Base-by-base conservation (phyloP, 257 asterid species). In the Lithospermum erythrorhizon region DNA sequence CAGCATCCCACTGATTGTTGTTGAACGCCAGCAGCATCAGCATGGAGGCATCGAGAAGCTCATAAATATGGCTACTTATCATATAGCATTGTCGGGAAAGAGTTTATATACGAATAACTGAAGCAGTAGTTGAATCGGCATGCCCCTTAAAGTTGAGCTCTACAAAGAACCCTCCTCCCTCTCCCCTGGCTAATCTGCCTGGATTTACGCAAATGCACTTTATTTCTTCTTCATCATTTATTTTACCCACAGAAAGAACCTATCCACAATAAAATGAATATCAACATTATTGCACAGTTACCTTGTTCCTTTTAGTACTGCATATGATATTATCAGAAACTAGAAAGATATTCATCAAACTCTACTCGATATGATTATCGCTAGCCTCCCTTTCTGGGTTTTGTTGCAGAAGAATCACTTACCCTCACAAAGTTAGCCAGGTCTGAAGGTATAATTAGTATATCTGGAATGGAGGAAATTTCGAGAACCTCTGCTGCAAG, bases 111-210 rank as follows among this genome's bases (percentile, higher is more conserved):
- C 95, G 95, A 60, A 89, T 73, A 56, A 89, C 71, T 68, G 97
- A 84, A 71, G 94, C 97, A 65, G 57, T 75, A 9, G 98, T 69
- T 41, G 76, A 74, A 53, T 89, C 95, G 16, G 89, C 79, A 51
- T 66, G 76, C 51, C 70, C 85, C 6, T 70, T 76, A 71, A 84
- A 86, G 76, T 84, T 83, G 57, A 93, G 79, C 81, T 86, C 97
- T 29, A 79, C 94, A 49, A 93, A 91, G 78, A 78, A 93, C 61
- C 97, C 98, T n/a, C 96, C 97, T 53, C 98, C 97, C 77, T 84
- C 97, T 6, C 98, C 98, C 74, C 95, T 76, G 53, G 97, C 88
- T 41, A 93, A 83, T 75, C 94, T 78, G 52, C 96, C 95, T n/a
- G 98, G 97, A 75, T 89, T 93, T 16, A 86, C 76, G 63, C 96